Evolutionary conservation across 2,329 filamentous ascomycete genomes (phyloP).

Genomic region (Colletotrichum sp.): DNA sequence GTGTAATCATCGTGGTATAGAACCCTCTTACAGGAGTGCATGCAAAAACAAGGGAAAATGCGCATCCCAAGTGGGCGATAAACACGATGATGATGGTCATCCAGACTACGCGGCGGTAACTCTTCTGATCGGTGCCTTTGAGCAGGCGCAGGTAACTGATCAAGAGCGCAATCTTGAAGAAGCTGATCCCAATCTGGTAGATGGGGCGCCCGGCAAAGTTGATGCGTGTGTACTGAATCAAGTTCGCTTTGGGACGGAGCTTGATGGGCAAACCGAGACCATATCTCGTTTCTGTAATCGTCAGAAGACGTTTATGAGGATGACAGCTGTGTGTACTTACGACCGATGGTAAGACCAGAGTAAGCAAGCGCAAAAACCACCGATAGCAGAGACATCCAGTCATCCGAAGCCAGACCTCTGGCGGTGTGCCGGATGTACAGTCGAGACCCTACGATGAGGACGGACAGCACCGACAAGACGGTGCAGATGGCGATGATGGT

Average conservation of each 20-base stretch:
- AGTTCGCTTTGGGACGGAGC: slow-evolving; percentile 46
- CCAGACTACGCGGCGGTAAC: slow-evolving; percentile 51
- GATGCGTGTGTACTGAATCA: slow-evolving; percentile 50
- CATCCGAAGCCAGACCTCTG: slow-evolving; percentile 51
- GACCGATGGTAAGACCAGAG: slow-evolving; percentile 53
- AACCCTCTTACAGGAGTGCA: slow-evolving; percentile 47
- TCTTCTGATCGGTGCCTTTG: slow-evolving; percentile 48
- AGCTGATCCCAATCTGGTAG: slow-evolving; percentile 59
- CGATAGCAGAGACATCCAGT: slow-evolving; percentile 46
- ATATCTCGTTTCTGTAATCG: slow-evolving; percentile 52
- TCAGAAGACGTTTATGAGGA: not conserved
- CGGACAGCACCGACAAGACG: slow-evolving; percentile 47
- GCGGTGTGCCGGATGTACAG: slow-evolving; percentile 45
- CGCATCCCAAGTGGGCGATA: slow-evolving; percentile 51
- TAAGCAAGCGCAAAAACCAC: slow-evolving; percentile 53
- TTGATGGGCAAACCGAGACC: slow-evolving; percentile 54
- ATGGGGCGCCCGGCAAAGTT: slow-evolving; percentile 60
- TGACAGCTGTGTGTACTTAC: slow-evolving; percentile 34
- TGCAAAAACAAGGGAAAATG: slow-evolving; percentile 53
- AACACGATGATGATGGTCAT: slow-evolving; percentile 46
- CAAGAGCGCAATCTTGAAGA: slow-evolving; percentile 60
- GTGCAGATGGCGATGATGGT: slow-evolving; percentile 54
- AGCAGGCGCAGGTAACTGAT: slow-evolving; percentile 58
- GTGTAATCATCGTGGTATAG: too few species aligned
- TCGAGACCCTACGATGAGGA: slow-evolving; percentile 43